A percentile compares a stretch with the other conserved stretches of the same genome.
Conservation (phyloP, 345 rosid species). For the Salix caprea region DNA sequence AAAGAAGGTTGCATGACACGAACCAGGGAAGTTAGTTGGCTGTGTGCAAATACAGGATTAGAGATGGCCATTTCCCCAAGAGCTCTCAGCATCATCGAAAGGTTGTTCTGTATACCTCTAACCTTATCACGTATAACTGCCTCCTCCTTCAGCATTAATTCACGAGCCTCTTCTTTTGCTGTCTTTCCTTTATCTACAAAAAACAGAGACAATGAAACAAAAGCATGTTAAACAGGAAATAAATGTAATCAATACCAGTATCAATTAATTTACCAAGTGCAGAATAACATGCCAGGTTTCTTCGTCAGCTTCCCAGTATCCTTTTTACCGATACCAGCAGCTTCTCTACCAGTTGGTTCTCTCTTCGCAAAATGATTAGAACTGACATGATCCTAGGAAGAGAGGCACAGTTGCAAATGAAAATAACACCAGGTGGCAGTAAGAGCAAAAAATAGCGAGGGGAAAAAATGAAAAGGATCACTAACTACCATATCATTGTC, state of each 20-base stretch:
- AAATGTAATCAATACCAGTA: not conserved
- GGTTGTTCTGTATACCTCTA: conserved; percentile 49
- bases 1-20: conserved; percentile 18
- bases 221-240: not conserved
- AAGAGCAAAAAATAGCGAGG: not conserved
- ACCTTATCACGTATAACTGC: conserved; percentile 68
- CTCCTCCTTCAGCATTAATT: conserved; percentile 87
- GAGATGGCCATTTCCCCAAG: conserved; percentile 89
- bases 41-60: conserved; percentile 89
- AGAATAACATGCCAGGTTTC: conserved; percentile 56
- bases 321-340: conserved; percentile 51
- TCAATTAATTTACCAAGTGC: not conserved
- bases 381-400: conserved; percentile 37
- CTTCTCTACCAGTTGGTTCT: conserved; percentile 57
- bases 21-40: conserved; percentile 89
- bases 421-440: not conserved
- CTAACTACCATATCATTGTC: conserved; percentile 36
- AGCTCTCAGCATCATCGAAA: conserved; percentile 68
- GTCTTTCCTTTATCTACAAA: conserved; percentile 77
- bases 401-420: not conserved
- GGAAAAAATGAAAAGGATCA: not conserved
- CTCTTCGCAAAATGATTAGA: conserved; percentile 58
- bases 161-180: conserved; percentile 94
- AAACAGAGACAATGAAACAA: conserved; percentile 13
- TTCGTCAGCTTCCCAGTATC: conserved; percentile 59